phyloP scores from a whole-genome alignment of 2,329 filamentous ascomycete species.

The Phialophora verrucosa region DNA sequence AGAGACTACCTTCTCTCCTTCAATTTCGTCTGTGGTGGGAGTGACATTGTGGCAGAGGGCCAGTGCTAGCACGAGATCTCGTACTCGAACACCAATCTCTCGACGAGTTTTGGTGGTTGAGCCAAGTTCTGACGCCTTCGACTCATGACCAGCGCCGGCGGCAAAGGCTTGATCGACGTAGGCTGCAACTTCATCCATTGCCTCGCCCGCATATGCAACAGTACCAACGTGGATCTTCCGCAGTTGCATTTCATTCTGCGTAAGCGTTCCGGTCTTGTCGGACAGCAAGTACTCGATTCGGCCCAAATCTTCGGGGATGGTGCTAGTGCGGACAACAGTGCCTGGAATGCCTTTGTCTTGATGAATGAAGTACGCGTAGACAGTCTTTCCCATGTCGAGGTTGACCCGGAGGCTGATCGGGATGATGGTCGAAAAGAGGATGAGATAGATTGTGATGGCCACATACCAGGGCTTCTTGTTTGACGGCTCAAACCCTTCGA shows the following conservation, averaged over 20 bases:
- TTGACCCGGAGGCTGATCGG: slow-evolving; percentile 97
- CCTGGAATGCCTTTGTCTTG: slow-evolving; percentile 86
- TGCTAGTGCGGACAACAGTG: slow-evolving; percentile 93
- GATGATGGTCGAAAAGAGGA: slow-evolving; percentile 98
- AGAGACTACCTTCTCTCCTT: slow-evolving; percentile 75
- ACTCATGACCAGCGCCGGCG: slow-evolving; percentile 42
- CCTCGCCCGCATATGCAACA: slow-evolving; percentile 96
- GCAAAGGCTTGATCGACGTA: slow-evolving; percentile 87
- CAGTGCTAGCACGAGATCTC: slow-evolving; percentile 89
- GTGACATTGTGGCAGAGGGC: slow-evolving; percentile 98
- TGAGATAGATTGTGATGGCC: slow-evolving; percentile 96
- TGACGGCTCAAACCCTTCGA: slow-evolving; percentile 74
- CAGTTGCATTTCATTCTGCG: slow-evolving; percentile 98
- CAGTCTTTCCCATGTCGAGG: slow-evolving; percentile 93
- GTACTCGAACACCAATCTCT: slow-evolving; percentile 90
- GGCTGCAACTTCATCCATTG: slow-evolving; percentile 93
- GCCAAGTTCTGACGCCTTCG: slow-evolving; percentile 30
- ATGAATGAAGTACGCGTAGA: slow-evolving; percentile 95
- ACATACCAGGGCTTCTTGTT: slow-evolving; percentile 77
- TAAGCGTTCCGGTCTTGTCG: slow-evolving; percentile 97
- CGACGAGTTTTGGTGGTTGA: slow-evolving; percentile 79
- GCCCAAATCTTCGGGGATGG: slow-evolving; percentile 94
- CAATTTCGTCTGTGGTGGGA: slow-evolving; percentile 81
- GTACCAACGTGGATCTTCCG: slow-evolving; percentile 98
- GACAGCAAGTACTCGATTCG: slow-evolving; percentile 95